Conservation (phyloP, 1,284 basidiomycete genomes). For the Ganoderma leucocontextum region DNA sequence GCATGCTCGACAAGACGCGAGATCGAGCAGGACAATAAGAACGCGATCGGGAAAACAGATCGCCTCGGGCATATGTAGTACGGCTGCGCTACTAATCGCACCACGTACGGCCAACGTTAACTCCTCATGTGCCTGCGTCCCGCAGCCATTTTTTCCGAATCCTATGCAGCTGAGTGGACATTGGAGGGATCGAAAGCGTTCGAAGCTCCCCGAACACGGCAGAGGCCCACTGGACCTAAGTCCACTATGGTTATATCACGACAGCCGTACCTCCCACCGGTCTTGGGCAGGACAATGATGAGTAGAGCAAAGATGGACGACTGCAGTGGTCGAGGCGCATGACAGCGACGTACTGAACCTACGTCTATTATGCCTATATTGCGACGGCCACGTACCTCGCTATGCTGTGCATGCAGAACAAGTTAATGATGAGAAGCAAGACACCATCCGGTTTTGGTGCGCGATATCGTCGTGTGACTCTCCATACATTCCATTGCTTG, state of each 20-base stretch:
- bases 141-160: neutral
- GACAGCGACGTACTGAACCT: neutral
- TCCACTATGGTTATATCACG: neutral
- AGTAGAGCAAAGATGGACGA: neutral
- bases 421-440: neutral
- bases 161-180: neutral
- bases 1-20: neutral
- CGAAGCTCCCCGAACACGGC: neutral
- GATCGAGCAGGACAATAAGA: conserved; percentile 13
- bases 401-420: neutral
- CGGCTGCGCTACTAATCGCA: conserved; percentile 11
- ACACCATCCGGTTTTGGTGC: neutral
- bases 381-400: neutral
- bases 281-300: neutral
- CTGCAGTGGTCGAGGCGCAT: neutral
- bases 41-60: conserved; percentile 13
- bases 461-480: neutral
- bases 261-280: neutral
- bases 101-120: neutral
- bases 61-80: conserved; percentile 23
- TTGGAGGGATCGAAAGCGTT: neutral
- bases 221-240: neutral
- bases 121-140: neutral
- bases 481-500: neutral
- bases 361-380: neutral